Conservation (phyloP, 2,329 filamentous ascomycete genomes). For the Thermothelomyces thermophilus region DNA sequence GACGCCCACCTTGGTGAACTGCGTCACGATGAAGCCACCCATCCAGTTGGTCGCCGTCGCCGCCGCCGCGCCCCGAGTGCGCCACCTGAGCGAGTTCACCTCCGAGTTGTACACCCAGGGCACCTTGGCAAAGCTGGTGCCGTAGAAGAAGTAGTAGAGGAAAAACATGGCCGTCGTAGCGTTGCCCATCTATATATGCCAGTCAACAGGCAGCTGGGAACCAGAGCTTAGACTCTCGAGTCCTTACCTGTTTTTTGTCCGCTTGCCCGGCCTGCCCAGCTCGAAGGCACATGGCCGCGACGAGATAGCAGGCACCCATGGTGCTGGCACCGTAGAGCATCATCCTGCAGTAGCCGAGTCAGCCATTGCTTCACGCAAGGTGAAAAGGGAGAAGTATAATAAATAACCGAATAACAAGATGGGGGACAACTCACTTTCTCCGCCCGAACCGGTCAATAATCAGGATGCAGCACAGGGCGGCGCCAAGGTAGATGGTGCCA, state of each 20-base stretch:
- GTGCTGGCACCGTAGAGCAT: constrained; percentile 7
- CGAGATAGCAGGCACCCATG: constrained; percentile 7
- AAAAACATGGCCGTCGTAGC: constrained; percentile 11
- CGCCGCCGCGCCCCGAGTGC: constrained; percentile 5
- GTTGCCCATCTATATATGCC: background rate
- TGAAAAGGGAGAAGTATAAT: background rate
- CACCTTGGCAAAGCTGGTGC: constrained; percentile 11
- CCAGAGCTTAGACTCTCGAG: no score
- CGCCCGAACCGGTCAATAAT: constrained; percentile 9
- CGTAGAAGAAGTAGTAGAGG: constrained; percentile 11
- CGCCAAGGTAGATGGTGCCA: constrained; percentile 5
- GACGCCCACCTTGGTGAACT: constrained; percentile 10
- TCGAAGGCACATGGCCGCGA: constrained; percentile 6
- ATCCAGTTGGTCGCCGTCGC: constrained; percentile 11
- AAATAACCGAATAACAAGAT: background rate
- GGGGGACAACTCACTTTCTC: constrained; percentile 1
- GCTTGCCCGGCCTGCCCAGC: background rate
- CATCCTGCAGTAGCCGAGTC: background rate
- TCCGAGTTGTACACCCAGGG: constrained; percentile 11
- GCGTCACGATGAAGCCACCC: constrained; percentile 11
- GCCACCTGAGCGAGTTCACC: constrained; percentile 10
- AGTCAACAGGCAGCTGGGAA: background rate
- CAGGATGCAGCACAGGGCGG: constrained; percentile 6
- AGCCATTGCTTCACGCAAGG: no score
- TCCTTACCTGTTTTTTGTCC: constrained; percentile 4